Percentiles rank a stretch among this genome's conserved stretches.
These are phyloP conservation scores for Moesziomyces sp. DNA, from an alignment of 1,284 basidiomycete species.

Conservation along the genomic window DNA sequence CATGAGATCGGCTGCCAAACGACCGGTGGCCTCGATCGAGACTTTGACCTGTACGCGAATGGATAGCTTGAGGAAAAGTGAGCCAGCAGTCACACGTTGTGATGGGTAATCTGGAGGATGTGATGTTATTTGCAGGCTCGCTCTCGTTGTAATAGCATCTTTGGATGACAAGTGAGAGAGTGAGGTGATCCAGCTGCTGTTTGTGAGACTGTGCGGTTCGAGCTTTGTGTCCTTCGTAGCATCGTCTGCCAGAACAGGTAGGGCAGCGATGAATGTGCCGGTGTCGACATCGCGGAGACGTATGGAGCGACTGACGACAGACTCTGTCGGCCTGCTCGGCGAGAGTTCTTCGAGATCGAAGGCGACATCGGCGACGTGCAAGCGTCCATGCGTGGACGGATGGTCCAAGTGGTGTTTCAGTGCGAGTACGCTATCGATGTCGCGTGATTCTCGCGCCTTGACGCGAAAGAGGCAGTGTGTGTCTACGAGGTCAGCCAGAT, in stretches of 20 bases:
- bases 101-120: slow-evolving; percentile 15
- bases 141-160: background rate
- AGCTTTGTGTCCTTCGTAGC: background rate
- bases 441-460: slow-evolving; percentile 15
- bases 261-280: slow-evolving; percentile 1
- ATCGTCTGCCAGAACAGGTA: slow-evolving; percentile 18
- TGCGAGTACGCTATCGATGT: slow-evolving; percentile 13
- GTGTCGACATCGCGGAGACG: slow-evolving; percentile 4
- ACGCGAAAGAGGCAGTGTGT: slow-evolving; percentile 30
- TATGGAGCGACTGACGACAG: slow-evolving; percentile 12
- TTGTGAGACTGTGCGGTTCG: slow-evolving; percentile 26
- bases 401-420: slow-evolving; percentile 11
- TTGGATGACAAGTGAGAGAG: slow-evolving; percentile 3
- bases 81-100: slow-evolving; percentile 20
- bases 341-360: background rate
- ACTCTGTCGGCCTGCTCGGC: slow-evolving; percentile 3
- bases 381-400: background rate
- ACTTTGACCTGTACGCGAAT: slow-evolving; percentile 11
- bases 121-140: slow-evolving; percentile 7
- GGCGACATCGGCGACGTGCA: slow-evolving; percentile 7
- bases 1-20: slow-evolving; percentile 14
- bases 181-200: slow-evolving; percentile 34
- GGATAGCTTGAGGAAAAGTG: slow-evolving; percentile 32
- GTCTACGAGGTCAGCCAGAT: slow-evolving; percentile 9
- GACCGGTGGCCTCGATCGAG: background rate